A percentile compares a stretch with the other conserved stretches of the same genome.
phyloP scores from a whole-genome alignment of 2,329 filamentous ascomycete species.

The Rhynchosporium graminicola region DNA sequence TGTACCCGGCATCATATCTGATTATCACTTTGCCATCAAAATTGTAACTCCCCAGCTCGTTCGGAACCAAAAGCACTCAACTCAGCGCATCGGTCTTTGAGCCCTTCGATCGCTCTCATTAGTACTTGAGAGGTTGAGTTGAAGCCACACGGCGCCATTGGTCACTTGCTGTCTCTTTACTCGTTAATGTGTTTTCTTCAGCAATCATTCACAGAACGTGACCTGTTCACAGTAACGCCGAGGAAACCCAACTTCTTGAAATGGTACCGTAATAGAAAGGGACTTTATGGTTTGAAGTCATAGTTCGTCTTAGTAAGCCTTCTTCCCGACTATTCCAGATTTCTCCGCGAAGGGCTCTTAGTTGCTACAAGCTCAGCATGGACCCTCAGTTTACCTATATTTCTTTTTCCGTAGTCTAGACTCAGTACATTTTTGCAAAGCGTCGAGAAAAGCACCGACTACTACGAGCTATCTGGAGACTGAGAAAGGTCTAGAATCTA shows the following conservation, averaged over 20 bases:
- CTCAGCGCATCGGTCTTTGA: neutral
- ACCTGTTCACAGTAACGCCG: neutral
- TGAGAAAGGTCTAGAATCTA: neutral
- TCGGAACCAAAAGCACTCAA: neutral
- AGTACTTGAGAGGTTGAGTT: neutral
- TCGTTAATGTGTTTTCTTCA: constrained; percentile 9
- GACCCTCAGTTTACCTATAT: neutral
- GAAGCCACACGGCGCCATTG: neutral
- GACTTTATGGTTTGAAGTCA: neutral
- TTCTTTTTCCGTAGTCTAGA: neutral
- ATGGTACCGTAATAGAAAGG: neutral
- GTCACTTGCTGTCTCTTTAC: neutral
- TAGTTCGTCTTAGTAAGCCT: neutral
- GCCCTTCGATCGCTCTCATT: constrained; percentile 2
- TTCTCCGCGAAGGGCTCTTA: neutral
- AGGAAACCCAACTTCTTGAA: neutral
- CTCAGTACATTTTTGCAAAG: neutral
- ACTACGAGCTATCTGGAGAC: neutral
- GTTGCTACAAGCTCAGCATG: neutral
- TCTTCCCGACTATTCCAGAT: neutral
- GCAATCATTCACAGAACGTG: neutral
- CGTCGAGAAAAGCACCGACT: neutral
- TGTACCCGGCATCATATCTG: neutral
- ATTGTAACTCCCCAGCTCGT: constrained; percentile 3
- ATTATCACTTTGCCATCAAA: neutral